Evolutionary conservation across 148 eudicot species (phyloP), one percentile per base, ranked within the genome.

Genomic region (Nepenthes gracilis): DNA sequence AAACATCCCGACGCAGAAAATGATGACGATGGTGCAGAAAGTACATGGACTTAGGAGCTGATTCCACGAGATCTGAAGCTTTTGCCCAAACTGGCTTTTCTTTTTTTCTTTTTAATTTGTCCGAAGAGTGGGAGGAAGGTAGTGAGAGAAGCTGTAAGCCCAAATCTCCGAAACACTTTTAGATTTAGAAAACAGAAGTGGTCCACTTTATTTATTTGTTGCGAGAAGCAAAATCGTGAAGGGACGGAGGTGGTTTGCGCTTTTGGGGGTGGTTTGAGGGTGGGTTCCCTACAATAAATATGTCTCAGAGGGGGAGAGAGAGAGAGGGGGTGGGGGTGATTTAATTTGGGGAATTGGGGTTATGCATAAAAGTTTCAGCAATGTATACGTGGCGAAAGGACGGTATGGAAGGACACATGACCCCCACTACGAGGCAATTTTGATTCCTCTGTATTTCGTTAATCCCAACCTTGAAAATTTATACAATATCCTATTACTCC

Each of bases 381-480:
- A 12, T 6, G 55, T 23, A 52, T n/a, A 2, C 55, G 32, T 52
- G 32, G 55, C 14, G 23, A n/a, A 52, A 11, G 23, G 6, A 7
- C 3, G 7, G 43, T 40, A 40, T 40, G 43, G 55, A 52, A 52
- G 55, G 32, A n/a, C 32, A 23, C 55, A 52, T 52, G 55, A 6
- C 55, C 55, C 55, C 55, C 55, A 52, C 55, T 52, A 52, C 55
- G 55, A 52, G 55, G 55, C 55, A 12, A n/a, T 11, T 52, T 52
- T 52, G 55, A 52, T 52, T 52, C 55, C 32, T 4, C 14, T 52
- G 5, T n/a, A 52, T 52, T 52, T 52, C 15, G 55, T 52, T 52
- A 52, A 52, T 52, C 55, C 55, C 55, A 6, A 5, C 14, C 2
- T 2, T 52, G 32, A 3, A 52, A n/a, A 52, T 23, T n/a, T 52